A percentile compares a stretch with the other conserved stretches of the same genome.
Conservation (phyloP, 805 yeast genomes). For the Candida berthetii region DNA sequence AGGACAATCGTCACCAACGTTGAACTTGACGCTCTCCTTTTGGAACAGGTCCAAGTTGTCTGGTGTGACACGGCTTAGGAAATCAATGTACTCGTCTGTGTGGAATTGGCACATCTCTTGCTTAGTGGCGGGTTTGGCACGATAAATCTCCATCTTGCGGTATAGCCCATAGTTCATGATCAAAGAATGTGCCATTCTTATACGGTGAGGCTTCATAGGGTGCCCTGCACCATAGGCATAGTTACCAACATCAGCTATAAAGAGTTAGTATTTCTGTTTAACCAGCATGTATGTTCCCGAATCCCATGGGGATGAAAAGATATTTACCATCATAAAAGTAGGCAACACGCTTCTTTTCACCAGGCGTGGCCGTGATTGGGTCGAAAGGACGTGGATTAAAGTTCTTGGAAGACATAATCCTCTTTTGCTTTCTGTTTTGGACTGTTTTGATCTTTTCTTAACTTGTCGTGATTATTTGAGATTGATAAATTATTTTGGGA, state of each 20-base stretch:
- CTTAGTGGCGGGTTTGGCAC: constrained; percentile 96
- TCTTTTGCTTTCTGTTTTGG: neutral
- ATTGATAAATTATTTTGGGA: neutral
- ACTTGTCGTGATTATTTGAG: no score
- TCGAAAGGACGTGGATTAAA: neutral
- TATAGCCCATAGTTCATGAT: constrained; percentile 96
- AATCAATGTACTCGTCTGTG: constrained; percentile 95
- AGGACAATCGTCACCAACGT: constrained; percentile 94
- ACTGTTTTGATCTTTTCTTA: no score
- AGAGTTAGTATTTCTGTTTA: constrained; percentile 20
- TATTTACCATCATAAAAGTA: constrained; percentile 61
- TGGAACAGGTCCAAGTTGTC: constrained; percentile 84
- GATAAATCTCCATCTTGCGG: constrained; percentile 93
- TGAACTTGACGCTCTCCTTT: constrained; percentile 86
- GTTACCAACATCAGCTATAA: constrained; percentile 82
- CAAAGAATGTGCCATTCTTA: constrained; percentile 96
- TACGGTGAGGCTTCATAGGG: constrained; percentile 98
- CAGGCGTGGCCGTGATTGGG: constrained; percentile 1
- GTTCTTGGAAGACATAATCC: neutral
- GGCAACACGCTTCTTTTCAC: constrained; percentile 47
- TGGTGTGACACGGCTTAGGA: constrained; percentile 83
- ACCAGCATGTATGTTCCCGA: constrained; percentile 9
- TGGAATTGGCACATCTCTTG: constrained; percentile 99
- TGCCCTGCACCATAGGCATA: constrained; percentile 98
- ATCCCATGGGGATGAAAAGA: neutral